Evolutionary conservation across 2,329 filamentous ascomycete species (phyloP).

Genomic region (Trichophyton rubrum): DNA sequence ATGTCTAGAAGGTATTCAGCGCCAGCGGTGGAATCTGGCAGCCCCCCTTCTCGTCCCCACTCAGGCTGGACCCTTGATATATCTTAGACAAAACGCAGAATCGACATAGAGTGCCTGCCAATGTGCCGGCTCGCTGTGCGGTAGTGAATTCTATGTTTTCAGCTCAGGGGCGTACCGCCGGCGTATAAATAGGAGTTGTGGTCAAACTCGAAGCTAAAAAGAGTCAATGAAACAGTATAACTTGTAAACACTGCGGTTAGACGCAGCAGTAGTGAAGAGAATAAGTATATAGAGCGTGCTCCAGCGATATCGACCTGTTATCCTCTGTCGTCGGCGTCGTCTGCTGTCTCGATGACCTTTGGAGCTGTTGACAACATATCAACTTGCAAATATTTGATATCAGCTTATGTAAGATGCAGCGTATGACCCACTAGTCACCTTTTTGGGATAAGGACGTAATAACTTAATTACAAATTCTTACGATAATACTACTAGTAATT

Average conservation of each 20-base stretch:
- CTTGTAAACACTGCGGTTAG: background rate
- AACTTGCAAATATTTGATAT: background rate
- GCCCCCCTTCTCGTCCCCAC: conserved; percentile 8
- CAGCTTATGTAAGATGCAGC: background rate
- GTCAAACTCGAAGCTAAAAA: background rate
- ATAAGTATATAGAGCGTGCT: background rate
- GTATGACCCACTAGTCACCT: background rate
- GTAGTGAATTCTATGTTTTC: background rate
- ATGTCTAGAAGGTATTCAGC: conserved; percentile 37
- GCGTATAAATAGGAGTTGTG: background rate
- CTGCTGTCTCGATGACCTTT: background rate
- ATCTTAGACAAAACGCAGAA: conserved; percentile 1
- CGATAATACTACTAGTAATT: background rate
- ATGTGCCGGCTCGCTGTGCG: background rate
- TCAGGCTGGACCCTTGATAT: background rate
- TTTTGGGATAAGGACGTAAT: background rate
- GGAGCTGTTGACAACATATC: background rate
- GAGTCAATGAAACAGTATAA: background rate
- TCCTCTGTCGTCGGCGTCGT: background rate
- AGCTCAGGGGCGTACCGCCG: background rate
- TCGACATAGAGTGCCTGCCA: background rate
- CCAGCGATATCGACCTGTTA: background rate
- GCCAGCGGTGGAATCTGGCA: background rate
- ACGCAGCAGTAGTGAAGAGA: background rate
- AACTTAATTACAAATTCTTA: no score